Conservation (phyloP, 2,329 filamentous ascomycete genomes). For the Akanthomyces dipterigenus region DNA sequence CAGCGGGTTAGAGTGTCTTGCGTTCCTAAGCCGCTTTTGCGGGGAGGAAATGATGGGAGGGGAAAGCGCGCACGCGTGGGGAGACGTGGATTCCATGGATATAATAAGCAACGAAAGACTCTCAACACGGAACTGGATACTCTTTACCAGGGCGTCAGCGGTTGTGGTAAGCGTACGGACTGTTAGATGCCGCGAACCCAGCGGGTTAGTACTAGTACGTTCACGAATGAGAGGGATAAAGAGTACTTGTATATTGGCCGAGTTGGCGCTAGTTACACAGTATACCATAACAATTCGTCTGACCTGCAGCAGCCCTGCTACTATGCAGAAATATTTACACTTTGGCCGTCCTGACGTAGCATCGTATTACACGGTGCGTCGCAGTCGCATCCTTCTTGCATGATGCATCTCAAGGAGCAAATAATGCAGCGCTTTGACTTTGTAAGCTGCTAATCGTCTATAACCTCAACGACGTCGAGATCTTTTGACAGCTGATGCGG, state of each 20-base stretch:
- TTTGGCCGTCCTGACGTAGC: background rate
- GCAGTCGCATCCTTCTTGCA: background rate
- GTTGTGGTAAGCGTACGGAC: background rate
- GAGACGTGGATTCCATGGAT: background rate
- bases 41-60: background rate
- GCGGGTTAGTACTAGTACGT: background rate
- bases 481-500: background rate
- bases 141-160: background rate
- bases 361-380: constrained; percentile 3
- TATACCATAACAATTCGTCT: constrained; percentile 6
- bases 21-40: constrained; percentile 1
- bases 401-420: background rate
- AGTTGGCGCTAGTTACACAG: background rate
- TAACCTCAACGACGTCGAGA: constrained; percentile 11
- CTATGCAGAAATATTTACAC: background rate
- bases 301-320: background rate
- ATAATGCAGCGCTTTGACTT: background rate
- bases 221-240: background rate
- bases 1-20: constrained; percentile 1
- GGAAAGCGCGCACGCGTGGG: background rate
- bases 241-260: background rate
- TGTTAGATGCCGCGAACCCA: constrained; percentile 1
- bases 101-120: constrained; percentile 3
- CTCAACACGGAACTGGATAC: background rate
- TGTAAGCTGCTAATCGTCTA: constrained; percentile 7